phyloP scores from a whole-genome alignment of 1,284 basidiomycete genomes.

The Xerocomus amazonicus region DNA sequence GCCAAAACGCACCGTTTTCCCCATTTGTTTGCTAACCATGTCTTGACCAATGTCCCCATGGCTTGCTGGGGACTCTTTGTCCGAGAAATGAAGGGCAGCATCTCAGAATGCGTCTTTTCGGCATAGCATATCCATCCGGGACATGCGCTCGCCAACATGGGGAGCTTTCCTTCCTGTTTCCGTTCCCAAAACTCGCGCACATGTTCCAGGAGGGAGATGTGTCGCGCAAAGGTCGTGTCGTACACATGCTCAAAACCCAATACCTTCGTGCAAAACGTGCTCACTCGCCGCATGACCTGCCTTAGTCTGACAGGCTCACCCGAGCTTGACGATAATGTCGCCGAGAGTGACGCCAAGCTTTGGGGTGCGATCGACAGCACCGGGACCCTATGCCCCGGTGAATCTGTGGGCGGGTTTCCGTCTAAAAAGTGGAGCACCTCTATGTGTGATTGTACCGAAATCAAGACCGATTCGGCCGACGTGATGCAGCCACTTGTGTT shows the following conservation, averaged over 20 bases:
- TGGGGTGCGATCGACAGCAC: constrained; percentile 92
- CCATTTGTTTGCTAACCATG: constrained; percentile 68
- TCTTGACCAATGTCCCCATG: constrained; percentile 91
- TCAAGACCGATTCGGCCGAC: constrained; percentile 94
- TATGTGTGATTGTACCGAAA: constrained; percentile 94
- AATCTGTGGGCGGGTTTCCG: constrained; percentile 45
- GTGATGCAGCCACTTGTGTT: constrained; percentile 88
- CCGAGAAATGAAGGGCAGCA: constrained; percentile 85
- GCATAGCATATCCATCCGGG: constrained; percentile 99
- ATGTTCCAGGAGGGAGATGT: constrained; percentile 83
- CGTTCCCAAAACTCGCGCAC: constrained; percentile 80
- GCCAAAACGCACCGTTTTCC: constrained; percentile 55
- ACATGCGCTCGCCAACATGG: constrained; percentile 94
- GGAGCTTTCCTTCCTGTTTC: constrained; percentile 48
- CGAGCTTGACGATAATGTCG: constrained; percentile 55
- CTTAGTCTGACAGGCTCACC: constrained; percentile 49
- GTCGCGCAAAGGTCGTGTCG: constrained; percentile 94
- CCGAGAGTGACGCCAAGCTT: constrained; percentile 84
- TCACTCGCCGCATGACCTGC: constrained; percentile 66
- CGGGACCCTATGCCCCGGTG: constrained; percentile 51
- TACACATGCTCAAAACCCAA: constrained; percentile 78
- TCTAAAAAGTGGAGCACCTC: constrained; percentile 82
- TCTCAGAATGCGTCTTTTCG: constrained; percentile 94
- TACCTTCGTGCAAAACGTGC: constrained; percentile 54
- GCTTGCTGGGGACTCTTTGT: constrained; percentile 94